Evolutionary conservation across 352 stramenopile genomes (phyloP).

Genomic region (Phytophthora colocasiae): DNA sequence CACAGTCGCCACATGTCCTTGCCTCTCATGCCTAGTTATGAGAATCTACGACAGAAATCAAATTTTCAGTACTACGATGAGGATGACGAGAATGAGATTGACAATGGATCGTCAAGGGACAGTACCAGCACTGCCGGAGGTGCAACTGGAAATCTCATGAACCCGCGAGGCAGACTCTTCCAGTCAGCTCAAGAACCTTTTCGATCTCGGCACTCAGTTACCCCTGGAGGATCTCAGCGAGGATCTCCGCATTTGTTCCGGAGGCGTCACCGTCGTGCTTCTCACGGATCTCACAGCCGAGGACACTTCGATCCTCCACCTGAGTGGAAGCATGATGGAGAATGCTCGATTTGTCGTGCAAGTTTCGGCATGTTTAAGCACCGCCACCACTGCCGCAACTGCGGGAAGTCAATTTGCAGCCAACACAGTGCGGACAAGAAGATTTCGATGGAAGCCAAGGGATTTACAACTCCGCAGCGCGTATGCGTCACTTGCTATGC

Average conservation of each 20-base stretch:
- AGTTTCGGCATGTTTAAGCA: conserved; percentile 89
- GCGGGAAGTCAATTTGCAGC: conserved; percentile 83
- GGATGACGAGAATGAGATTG: conserved; percentile 32
- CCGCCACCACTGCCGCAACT: conserved; percentile 87
- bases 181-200: conserved; percentile 26
- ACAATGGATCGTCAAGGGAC: conserved; percentile 25
- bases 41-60: conserved; percentile 36
- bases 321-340: conserved; percentile 79
- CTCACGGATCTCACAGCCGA: conserved; percentile 31
- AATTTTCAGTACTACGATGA: conserved; percentile 31
- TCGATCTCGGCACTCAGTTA: conserved; percentile 17
- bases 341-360: conserved; percentile 79
- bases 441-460: conserved; percentile 69
- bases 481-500: conserved; percentile 82
- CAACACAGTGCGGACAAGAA: conserved; percentile 88
- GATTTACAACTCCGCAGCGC: conserved; percentile 79
- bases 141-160: conserved; percentile 6
- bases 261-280: conserved; percentile 36
- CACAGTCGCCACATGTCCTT: conserved; percentile 60
- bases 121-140: conserved; percentile 29
- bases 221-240: conserved; percentile 25
- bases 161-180: conserved; percentile 20
- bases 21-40: conserved; percentile 62
- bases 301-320: conserved; percentile 58
- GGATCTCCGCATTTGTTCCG: conserved; percentile 33